Evolutionary conservation across 768 basidiomycete genomes (phyloP), one percentile per base, ranked within the genome.

Genomic region (Mycena latifolia): DNA sequence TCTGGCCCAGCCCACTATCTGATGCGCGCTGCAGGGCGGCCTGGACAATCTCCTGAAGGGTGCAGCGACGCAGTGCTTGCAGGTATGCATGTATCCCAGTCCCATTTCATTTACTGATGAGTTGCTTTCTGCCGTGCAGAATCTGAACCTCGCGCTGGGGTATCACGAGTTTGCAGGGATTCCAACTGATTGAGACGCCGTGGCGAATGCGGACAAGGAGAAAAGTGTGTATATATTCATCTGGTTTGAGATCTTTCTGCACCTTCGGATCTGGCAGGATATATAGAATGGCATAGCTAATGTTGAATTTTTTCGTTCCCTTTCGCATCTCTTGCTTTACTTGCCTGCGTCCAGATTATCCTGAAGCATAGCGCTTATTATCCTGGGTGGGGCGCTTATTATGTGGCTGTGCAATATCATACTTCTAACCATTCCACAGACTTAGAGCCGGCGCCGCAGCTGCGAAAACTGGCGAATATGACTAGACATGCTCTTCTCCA

Each of bases 21-120:
- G 37, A 39, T 18, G 37, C 10, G 5, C 14, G 37, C 10, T 39
- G 33, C 66, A 95, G 94, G 97, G 95, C 53, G 96, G 96, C 0
- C 79, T 99, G 73, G 98, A 99, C 76, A 99, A 99, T 80, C 80
- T 99, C 61, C 83, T 99, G 67, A 99, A 99, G 78, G 98, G 98
- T 9, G 98, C 98, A 54, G 98, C 98, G 20, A 99, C 97, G n/a
- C 98, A 99, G 78, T 98, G 97, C 77, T 76, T 99, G 67, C 96
- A 97, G 86, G 94, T 95, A 55, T 22, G 89, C 79, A 41, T 15
- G 31, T 60, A 7, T 46, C 8, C 41, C 50, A 62, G 58, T 4
- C 4, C 5, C 17, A 5, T 39, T 39, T 18, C 10, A 17, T 14
- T 39, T 5, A 46, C 53, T 53, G 33, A 37, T 18, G 20, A 20